A percentile compares a stretch with the other conserved stretches of the same genome.
These are phyloP conservation scores for Lactarius sanguifluus DNA, from an alignment of 768 basidiomycete species.

Conservation along the genomic window DNA sequence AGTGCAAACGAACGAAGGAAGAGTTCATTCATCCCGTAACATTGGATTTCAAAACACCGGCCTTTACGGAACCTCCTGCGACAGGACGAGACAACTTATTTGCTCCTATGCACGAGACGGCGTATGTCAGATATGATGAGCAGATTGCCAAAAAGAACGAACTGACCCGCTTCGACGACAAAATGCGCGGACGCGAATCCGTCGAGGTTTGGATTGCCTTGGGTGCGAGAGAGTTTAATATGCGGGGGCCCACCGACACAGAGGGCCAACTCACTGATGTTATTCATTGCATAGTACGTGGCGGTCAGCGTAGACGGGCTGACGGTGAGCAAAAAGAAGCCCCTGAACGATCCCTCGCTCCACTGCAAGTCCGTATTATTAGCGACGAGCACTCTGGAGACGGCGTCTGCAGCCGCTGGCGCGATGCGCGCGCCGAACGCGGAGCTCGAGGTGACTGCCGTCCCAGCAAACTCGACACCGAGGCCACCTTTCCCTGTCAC, in stretches of 20 bases:
- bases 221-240: not conserved
- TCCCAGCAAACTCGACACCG: slow-evolving; percentile 63
- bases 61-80: slow-evolving; percentile 46
- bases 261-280: slow-evolving; percentile 41
- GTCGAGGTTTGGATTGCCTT: slow-evolving; percentile 46
- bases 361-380: slow-evolving; percentile 54
- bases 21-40: not conserved
- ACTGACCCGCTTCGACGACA: slow-evolving; percentile 36
- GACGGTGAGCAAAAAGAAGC: slow-evolving; percentile 57
- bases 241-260: not conserved
- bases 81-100: slow-evolving; percentile 52
- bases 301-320: slow-evolving; percentile 47
- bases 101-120: slow-evolving; percentile 36
- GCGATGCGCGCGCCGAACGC: slow-evolving; percentile 45
- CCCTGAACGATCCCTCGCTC: slow-evolving; percentile 59
- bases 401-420: slow-evolving; percentile 41
- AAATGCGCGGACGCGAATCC: slow-evolving; percentile 47
- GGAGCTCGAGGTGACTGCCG: slow-evolving; percentile 54
- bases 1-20: too few relatives aligned
- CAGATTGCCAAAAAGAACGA: slow-evolving; percentile 13
- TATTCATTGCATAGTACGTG: slow-evolving; percentile 55
- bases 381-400: slow-evolving; percentile 41
- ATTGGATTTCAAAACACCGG: slow-evolving; percentile 45
- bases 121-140: not conserved
- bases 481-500: slow-evolving; percentile 49